Percentiles rank a stretch among this genome's conserved stretches.
Evolutionary conservation across 73 alveolate species (phyloP).

Genomic region (Tetrahymena elliotti): DNA sequence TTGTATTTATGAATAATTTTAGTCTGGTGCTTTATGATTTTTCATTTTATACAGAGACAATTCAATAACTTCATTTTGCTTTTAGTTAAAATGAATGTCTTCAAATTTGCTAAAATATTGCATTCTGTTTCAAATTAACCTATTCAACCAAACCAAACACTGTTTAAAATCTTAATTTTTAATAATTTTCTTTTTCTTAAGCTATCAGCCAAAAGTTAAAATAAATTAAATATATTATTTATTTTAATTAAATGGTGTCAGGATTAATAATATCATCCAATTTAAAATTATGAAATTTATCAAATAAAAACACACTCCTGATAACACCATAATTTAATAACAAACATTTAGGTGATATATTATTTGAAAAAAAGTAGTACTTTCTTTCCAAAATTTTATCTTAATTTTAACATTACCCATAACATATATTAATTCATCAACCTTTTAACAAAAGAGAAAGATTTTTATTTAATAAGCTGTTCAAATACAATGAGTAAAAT

Average conservation of each 20-base stretch:
- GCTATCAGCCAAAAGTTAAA: not conserved
- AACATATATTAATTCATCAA: no score
- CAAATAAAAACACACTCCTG: not conserved
- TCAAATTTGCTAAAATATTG: not conserved
- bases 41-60: not conserved
- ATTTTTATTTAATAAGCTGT: no score
- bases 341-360: not conserved
- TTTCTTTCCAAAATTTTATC: not conserved
- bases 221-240: not conserved
- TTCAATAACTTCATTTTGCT: not conserved
- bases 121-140: not conserved
- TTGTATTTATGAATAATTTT: not conserved
- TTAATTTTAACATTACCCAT: not conserved
- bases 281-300: not conserved
- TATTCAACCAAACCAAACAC: not conserved
- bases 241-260: not conserved
- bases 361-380: not conserved
- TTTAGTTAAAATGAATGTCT: not conserved
- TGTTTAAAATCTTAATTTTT: not conserved
- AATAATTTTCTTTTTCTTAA: not conserved
- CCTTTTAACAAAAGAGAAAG: no score
- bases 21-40: not conserved
- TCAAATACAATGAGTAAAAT: no score
- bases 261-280: not conserved
- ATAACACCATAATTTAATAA: not conserved